A percentile compares a stretch with the other conserved stretches of the same genome.
Conservation (phyloP, 2,329 filamentous ascomycete genomes). For the Fusarium mexicanum region DNA sequence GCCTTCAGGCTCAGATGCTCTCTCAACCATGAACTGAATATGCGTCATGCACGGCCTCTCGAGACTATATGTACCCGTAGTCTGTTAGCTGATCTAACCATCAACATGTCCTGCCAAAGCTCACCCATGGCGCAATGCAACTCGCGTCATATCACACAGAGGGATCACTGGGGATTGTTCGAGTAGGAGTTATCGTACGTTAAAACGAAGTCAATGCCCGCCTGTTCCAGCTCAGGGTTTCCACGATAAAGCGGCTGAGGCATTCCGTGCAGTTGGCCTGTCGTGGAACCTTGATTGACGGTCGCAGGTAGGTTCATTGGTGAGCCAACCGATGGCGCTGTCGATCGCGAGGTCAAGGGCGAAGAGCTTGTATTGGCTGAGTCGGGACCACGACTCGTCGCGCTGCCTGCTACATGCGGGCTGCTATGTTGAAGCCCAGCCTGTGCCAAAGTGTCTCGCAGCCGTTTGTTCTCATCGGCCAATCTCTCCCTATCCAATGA, state of each 20-base stretch:
- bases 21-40: slow-evolving; percentile 79
- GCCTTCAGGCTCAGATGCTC: slow-evolving; percentile 66
- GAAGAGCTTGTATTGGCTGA: slow-evolving; percentile 59
- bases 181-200: slow-evolving; percentile 77
- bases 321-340: slow-evolving; percentile 52
- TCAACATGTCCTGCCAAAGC: slow-evolving; percentile 26
- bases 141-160: slow-evolving; percentile 56
- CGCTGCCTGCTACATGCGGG: slow-evolving; percentile 53
- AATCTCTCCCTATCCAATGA: slow-evolving; percentile 80
- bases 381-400: slow-evolving; percentile 64
- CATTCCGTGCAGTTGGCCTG: slow-evolving; percentile 46
- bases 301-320: slow-evolving; percentile 37
- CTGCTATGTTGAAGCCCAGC: slow-evolving; percentile 57
- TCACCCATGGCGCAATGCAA: slow-evolving; percentile 32
- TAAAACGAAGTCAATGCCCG: slow-evolving; percentile 90
- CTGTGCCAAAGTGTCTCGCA: slow-evolving; percentile 68
- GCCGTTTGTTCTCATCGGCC: slow-evolving; percentile 79
- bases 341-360: slow-evolving; percentile 56
- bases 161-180: slow-evolving; percentile 72
- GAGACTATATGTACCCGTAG: slow-evolving; percentile 68
- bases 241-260: slow-evolving; percentile 43
- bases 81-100: slow-evolving; percentile 55
- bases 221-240: slow-evolving; percentile 78
- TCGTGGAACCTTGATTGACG: slow-evolving; percentile 41
- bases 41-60: slow-evolving; percentile 95